These are phyloP conservation scores for Rugonectria rugulosa DNA, from an alignment of 2,329 filamentous ascomycete species.

Conservation along the genomic window DNA sequence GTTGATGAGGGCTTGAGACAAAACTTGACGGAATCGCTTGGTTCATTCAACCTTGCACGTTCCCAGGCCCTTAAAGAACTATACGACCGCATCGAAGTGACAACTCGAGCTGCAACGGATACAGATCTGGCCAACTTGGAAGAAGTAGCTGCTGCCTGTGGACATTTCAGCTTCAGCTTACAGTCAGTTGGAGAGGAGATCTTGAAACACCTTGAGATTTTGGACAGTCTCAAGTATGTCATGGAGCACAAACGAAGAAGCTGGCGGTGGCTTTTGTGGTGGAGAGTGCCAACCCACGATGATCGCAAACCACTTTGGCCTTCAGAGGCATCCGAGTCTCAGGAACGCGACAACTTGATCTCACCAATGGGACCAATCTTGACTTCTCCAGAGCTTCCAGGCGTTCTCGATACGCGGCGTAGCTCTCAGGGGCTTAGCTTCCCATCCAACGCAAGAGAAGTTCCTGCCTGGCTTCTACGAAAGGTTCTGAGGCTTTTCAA, in stretches of 20 bases:
- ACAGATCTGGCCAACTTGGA: conserved; percentile 82
- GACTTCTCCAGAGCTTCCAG: neutral
- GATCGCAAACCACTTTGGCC: conserved; percentile 18
- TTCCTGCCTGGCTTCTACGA: conserved; percentile 31
- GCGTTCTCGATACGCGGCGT: neutral
- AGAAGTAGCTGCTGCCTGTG: conserved; percentile 94
- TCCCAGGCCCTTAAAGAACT: conserved; percentile 82
- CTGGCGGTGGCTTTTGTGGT: conserved; percentile 87
- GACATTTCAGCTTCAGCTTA: conserved; percentile 92
- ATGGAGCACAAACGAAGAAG: conserved; percentile 67
- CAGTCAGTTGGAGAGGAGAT: conserved; percentile 92
- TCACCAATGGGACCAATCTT: conserved; percentile 2
- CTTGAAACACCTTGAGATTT: conserved; percentile 78
- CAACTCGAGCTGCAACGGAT: conserved; percentile 57
- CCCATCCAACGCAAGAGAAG: conserved; percentile 27
- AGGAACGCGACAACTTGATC: conserved; percentile 30
- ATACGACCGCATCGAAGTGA: conserved; percentile 80
- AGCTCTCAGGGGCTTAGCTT: conserved; percentile 12
- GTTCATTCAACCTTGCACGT: conserved; percentile 91
- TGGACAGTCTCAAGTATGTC: conserved; percentile 83
- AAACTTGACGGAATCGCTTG: conserved; percentile 82
- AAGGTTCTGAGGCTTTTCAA: conserved; percentile 46
- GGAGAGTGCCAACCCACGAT: conserved; percentile 52
- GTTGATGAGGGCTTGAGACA: conserved; percentile 82
- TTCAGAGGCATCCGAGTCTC: conserved; percentile 52